Evolutionary conservation across 192 early-diverging fungal genomes (phyloP).

Genomic region (Coemansia asiatica): DNA sequence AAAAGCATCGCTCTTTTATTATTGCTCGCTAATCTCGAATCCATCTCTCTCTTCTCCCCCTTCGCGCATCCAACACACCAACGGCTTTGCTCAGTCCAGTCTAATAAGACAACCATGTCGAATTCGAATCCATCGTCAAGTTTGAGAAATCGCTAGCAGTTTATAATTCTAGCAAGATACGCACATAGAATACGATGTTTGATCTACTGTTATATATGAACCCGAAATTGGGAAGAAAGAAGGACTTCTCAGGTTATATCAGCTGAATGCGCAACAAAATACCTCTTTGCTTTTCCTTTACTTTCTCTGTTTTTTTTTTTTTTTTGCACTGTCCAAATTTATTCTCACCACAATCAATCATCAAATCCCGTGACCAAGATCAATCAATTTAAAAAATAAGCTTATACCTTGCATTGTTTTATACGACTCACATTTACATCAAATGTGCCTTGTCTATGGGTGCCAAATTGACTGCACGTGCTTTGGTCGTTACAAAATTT

Average conservation of each 20-base stretch:
- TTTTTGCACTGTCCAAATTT: background rate
- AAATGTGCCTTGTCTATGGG: background rate
- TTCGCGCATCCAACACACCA: background rate
- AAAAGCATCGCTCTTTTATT: background rate
- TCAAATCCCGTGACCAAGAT: slow-evolving; percentile 5
- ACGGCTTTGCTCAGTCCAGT: background rate
- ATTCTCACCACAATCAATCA: background rate
- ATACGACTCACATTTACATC: background rate
- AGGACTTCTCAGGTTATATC: slow-evolving; percentile 6
- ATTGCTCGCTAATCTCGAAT: background rate
- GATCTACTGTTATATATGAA: slow-evolving; percentile 30
- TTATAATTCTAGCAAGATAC: slow-evolving; percentile 9
- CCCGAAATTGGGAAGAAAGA: slow-evolving; percentile 41
- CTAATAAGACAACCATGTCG: background rate
- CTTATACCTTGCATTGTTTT: no score
- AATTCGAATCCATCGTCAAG: slow-evolving; percentile 16
- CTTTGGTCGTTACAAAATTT: no score
- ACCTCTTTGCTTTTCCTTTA: background rate
- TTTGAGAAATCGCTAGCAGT: background rate
- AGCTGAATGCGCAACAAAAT: background rate
- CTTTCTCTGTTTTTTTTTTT: background rate
- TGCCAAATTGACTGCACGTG: background rate
- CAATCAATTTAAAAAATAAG: no score
- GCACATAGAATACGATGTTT: slow-evolving; percentile 43
- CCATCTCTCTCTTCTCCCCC: background rate